Conservation (phyloP, 2,329 filamentous ascomycete genomes). For the Talaromyces rugulosus region DNA sequence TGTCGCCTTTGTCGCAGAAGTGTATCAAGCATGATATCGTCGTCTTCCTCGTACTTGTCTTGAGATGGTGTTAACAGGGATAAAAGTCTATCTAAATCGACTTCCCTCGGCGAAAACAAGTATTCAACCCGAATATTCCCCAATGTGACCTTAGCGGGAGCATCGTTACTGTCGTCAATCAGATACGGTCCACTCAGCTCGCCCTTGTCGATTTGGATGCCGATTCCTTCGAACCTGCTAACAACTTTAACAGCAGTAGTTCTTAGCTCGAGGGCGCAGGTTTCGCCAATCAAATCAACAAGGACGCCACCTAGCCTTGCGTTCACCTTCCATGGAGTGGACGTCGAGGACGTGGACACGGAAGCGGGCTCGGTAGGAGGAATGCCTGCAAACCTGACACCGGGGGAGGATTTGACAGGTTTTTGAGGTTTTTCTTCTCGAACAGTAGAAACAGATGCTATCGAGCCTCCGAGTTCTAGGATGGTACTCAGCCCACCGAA, state of each 20-base stretch:
- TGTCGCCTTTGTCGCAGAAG: slow-evolving; percentile 80
- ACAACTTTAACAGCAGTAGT: slow-evolving; percentile 80
- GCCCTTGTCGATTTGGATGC: slow-evolving; percentile 71
- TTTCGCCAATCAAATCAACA: slow-evolving; percentile 72
- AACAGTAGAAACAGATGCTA: slow-evolving; percentile 65
- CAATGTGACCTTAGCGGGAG: slow-evolving; percentile 60
- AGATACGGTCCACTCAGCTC: slow-evolving; percentile 67
- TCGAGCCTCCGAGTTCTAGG: slow-evolving; percentile 79
- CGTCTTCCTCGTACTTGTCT: slow-evolving; percentile 80
- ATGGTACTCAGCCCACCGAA: slow-evolving; percentile 91
- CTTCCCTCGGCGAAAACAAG: slow-evolving; percentile 66
- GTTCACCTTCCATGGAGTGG: slow-evolving; percentile 60
- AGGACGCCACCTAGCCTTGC: slow-evolving; percentile 70
- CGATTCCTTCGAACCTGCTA: slow-evolving; percentile 67
- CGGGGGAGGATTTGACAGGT: slow-evolving; percentile 36
- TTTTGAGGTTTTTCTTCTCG: slow-evolving; percentile 29
- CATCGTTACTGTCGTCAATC: slow-evolving; percentile 42
- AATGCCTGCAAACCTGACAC: slow-evolving; percentile 53
- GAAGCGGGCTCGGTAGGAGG: slow-evolving; percentile 26
- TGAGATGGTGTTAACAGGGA: slow-evolving; percentile 88
- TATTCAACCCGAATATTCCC: slow-evolving; percentile 69
- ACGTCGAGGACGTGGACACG: slow-evolving; percentile 23
- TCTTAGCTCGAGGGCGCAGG: slow-evolving; percentile 68
- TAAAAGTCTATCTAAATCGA: slow-evolving; percentile 76
- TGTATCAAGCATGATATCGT: slow-evolving; percentile 93